Conservation (phyloP, 768 basidiomycete genomes). For the Leucosporidium creatinivorum region DNA sequence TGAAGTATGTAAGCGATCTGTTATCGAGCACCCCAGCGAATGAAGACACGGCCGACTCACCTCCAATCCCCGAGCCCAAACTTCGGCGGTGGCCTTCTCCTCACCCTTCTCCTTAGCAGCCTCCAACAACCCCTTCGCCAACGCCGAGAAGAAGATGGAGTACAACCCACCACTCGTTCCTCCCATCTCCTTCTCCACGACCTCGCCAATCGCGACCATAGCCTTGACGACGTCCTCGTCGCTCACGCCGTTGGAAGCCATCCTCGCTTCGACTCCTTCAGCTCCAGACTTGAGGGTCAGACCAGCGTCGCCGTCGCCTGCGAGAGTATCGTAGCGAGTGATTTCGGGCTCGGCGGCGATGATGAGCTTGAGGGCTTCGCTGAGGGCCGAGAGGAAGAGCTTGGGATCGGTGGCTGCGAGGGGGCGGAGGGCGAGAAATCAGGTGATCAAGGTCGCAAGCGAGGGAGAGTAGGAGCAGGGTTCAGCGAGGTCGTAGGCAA, state of each 20-base stretch:
- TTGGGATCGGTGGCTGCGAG: conserved; percentile 20
- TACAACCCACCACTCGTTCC: conserved; percentile 36
- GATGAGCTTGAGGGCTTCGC: conserved; percentile 50
- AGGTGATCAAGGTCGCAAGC: too few relatives aligned
- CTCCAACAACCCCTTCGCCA: conserved; percentile 34
- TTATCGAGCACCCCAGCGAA: not conserved
- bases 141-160: conserved; percentile 35
- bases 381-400: conserved; percentile 33
- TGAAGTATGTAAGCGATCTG: not conserved
- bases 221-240: conserved; percentile 32
- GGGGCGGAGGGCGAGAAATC: too few relatives aligned
- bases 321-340: conserved; percentile 80
- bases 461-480: too few relatives aligned
- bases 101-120: conserved; percentile 13
- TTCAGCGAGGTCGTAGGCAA: too few relatives aligned
- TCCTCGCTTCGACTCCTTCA: conserved; percentile 31
- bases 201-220: conserved; percentile 25
- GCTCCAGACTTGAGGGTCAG: conserved; percentile 60
- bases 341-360: conserved; percentile 79
- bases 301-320: conserved; percentile 75
- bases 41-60: conserved; percentile 1
- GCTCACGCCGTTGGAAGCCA: conserved; percentile 16
- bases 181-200: conserved; percentile 38
- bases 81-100: conserved; percentile 21
- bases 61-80: conserved; percentile 32